Evolutionary conservation across 2,329 filamentous ascomycete genomes (phyloP).

Genomic region (Cordyceps tenuipes): DNA sequence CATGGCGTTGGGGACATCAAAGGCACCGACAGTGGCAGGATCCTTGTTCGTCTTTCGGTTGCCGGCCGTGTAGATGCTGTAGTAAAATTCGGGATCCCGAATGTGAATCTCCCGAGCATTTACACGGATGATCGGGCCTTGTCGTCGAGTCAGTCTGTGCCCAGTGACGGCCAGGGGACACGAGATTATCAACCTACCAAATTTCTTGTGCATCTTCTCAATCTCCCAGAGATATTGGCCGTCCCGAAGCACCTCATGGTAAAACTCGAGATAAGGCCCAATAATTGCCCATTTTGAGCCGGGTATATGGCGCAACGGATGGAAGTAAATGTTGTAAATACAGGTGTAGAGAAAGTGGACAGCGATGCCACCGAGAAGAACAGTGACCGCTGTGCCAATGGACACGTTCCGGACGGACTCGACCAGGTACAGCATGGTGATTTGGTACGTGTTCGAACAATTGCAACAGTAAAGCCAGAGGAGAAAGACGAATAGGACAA

Average conservation of each 20-base stretch:
- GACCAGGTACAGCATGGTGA: background rate
- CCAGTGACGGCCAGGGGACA: no score
- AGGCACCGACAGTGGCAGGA: background rate
- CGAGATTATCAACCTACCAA: background rate
- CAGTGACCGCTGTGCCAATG: background rate
- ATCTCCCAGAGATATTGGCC: conserved; percentile 5
- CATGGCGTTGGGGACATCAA: background rate
- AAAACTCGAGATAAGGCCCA: conserved; percentile 2
- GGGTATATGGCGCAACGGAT: conserved; percentile 11
- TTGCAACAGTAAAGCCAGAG: no score
- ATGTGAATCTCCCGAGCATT: conserved; percentile 22
- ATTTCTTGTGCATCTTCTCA: conserved; percentile 10
- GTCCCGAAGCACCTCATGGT: background rate
- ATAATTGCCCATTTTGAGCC: conserved; percentile 12
- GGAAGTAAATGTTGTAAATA: conserved; percentile 13
- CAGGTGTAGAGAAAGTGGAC: background rate
- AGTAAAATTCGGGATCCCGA: conserved; percentile 18
- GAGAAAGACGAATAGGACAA: no score
- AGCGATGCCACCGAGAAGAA: background rate
- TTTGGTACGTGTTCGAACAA: background rate
- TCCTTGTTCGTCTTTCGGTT: conserved; percentile 9
- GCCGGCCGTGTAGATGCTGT: conserved; percentile 14
- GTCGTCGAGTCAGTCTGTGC: background rate
- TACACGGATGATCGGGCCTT: conserved; percentile 23
- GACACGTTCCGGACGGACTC: background rate